A percentile compares a stretch with the other conserved stretches of the same genome.
These are phyloP conservation scores for Didymella lethalis DNA, from an alignment of 2,329 filamentous ascomycete genomes.

Conservation along the genomic window DNA sequence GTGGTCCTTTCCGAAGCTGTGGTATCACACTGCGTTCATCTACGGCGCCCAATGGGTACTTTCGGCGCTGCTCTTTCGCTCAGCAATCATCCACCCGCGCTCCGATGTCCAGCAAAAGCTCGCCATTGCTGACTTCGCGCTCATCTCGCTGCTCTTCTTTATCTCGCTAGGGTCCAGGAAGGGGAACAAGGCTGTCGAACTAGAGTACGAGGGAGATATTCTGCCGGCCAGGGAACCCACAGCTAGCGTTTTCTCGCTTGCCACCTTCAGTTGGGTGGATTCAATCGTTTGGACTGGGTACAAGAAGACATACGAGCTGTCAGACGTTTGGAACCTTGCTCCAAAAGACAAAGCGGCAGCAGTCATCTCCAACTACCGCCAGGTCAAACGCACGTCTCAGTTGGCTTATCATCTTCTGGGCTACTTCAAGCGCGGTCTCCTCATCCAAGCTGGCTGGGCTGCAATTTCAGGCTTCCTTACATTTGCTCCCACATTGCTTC, in stretches of 20 bases:
- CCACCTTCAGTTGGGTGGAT: conserved; percentile 91
- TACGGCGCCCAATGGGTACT: conserved; percentile 87
- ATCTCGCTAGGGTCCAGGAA: conserved; percentile 85
- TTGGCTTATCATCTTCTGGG: conserved; percentile 81
- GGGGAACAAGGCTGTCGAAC: conserved; percentile 85
- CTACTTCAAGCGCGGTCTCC: conserved; percentile 80
- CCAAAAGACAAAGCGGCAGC: conserved; percentile 85
- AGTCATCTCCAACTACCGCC: conserved; percentile 83
- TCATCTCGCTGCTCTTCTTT: conserved; percentile 76
- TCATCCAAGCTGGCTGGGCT: conserved; percentile 83
- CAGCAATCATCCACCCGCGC: conserved; percentile 78
- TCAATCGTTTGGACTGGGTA: conserved; percentile 88
- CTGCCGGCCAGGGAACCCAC: conserved; percentile 86
- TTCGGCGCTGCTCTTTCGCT: conserved; percentile 79
- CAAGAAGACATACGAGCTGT: conserved; percentile 80
- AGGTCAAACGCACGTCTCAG: conserved; percentile 80
- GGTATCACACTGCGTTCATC: conserved; percentile 90
- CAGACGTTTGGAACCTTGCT: conserved; percentile 90
- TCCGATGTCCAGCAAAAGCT: conserved; percentile 70
- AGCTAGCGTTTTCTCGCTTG: conserved; percentile 86
- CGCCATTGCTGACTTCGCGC: conserved; percentile 74
- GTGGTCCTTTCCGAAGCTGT: conserved; percentile 75
- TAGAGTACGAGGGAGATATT: conserved; percentile 89
- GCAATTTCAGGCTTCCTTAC: conserved; percentile 81
- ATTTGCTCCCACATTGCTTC: conserved; percentile 88